Evolutionary conservation across 2,329 filamentous ascomycete species (phyloP).

Genomic region (Madurella mycetomatis): DNA sequence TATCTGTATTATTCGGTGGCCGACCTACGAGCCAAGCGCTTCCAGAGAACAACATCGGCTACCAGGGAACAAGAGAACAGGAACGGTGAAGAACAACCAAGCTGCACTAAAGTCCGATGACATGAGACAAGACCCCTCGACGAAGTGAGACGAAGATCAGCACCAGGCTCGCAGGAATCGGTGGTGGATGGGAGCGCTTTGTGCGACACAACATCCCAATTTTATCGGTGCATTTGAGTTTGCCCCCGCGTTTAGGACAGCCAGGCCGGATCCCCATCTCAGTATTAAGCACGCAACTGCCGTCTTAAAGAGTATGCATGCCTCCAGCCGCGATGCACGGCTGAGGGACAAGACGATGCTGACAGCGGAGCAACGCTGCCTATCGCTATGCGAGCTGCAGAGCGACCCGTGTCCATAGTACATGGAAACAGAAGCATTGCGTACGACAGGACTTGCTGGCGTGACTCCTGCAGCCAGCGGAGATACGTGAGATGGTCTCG

Average conservation of each 20-base stretch:
- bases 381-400: too few species aligned
- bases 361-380: too few species aligned
- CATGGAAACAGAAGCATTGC: not conserved
- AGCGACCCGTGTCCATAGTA: too few species aligned
- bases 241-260: not conserved
- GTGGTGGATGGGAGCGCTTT: not conserved
- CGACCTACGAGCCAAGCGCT: too few species aligned
- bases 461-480: conserved; percentile 5
- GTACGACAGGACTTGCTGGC: conserved; percentile 1
- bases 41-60: not conserved
- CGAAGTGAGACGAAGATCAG: not conserved
- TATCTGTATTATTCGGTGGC: not conserved
- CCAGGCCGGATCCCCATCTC: too few species aligned
- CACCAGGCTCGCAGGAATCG: not conserved
- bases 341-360: too few species aligned
- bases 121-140: not conserved
- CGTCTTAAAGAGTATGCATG: too few species aligned
- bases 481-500: conserved; percentile 3
- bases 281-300: too few species aligned
- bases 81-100: not conserved
- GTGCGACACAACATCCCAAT: not conserved
- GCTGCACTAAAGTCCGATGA: not conserved
- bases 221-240: not conserved
- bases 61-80: too few species aligned
- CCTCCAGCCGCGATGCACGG: too few species aligned